Conservation (phyloP, 2,329 filamentous ascomycete species). For the Lizonia empirigonia region DNA sequence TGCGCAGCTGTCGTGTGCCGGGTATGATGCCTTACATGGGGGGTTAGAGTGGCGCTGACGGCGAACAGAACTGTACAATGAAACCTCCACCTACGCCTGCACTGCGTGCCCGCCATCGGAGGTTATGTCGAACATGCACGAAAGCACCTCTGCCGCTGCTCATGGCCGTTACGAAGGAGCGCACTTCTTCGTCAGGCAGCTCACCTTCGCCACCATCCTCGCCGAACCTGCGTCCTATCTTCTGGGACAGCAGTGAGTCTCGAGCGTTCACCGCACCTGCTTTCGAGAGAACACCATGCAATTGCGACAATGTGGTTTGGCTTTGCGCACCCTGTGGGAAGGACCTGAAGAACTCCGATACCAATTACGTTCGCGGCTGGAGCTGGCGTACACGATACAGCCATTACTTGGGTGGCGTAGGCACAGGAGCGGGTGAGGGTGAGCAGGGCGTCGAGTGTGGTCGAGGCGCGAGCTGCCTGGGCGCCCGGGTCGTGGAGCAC, state of each 20-base stretch:
- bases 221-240: conserved; percentile 24
- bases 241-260: conserved; percentile 21
- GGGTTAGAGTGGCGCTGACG: conserved; percentile 21
- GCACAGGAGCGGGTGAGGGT: conserved; percentile 86
- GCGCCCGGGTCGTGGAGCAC: conserved; percentile 75
- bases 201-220: conserved; percentile 32
- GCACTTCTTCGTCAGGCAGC: conserved; percentile 24
- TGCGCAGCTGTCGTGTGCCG: conserved; percentile 81
- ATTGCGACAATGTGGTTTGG: conserved; percentile 70
- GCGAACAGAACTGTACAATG: conserved; percentile 79
- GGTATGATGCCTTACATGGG: conserved; percentile 57
- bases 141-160: conserved; percentile 70
- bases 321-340: conserved; percentile 84
- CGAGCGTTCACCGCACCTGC: conserved; percentile 53
- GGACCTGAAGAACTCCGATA: conserved; percentile 65
- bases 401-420: conserved; percentile 76
- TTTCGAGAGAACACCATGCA: conserved; percentile 63
- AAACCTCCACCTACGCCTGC: conserved; percentile 74
- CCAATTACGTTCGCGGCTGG: conserved; percentile 73
- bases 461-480: conserved; percentile 76
- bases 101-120: conserved; percentile 76
- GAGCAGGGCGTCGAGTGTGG: conserved; percentile 89
- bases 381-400: conserved; percentile 87
- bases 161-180: conserved; percentile 32
- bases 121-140: conserved; percentile 77